Base-by-base conservation (phyloP, 164 flowering plant species). In the Sedum album region DNA sequence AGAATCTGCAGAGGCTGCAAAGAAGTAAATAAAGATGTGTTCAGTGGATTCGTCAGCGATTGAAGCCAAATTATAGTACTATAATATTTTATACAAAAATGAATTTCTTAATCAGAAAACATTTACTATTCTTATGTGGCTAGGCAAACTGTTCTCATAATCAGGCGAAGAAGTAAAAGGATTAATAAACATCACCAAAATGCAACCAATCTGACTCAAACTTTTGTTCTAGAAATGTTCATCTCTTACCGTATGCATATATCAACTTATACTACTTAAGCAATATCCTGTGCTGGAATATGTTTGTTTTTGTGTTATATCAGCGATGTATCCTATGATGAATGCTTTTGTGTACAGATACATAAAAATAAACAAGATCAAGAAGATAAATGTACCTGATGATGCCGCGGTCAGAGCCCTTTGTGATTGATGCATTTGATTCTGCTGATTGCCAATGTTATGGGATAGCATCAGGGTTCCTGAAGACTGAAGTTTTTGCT, bases 1-100 rank as follows among this genome's bases (percentile, higher is more conserved):
- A 30, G 91, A 84, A 76, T 88, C 96, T 51, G 85, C 66, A 44
- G 95, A 85, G 48, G 89, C 96, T 90, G 75, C 74, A 76, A 78
- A 71, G 30, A 49, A 49, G 62, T 11, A 68, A 11, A 53, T 6
- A 53, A 53, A 53, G 6, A 23, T n/a, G n/a, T n/a, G n/a, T n/a
- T n/a, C n/a, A n/a, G n/a, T n/a, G n/a, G n/a, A n/a, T n/a, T n/a
- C n/a, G n/a, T n/a, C n/a, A n/a, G n/a, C n/a, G n/a, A n/a, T n/a
- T n/a, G n/a, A n/a, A n/a, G n/a, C n/a, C n/a, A n/a, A n/a, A n/a
- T n/a, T n/a, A n/a, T n/a, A n/a, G n/a, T n/a, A n/a, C n/a, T n/a
- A n/a, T n/a, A n/a, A n/a, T n/a, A n/a, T n/a, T n/a, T n/a, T 51
- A 81, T 79, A 39, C 5, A 39, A 39, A 39, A 39, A 39, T 39